Evolutionary conservation across 148 eudicot genomes (phyloP).

Genomic region (Vaccinium vitisidaea): DNA sequence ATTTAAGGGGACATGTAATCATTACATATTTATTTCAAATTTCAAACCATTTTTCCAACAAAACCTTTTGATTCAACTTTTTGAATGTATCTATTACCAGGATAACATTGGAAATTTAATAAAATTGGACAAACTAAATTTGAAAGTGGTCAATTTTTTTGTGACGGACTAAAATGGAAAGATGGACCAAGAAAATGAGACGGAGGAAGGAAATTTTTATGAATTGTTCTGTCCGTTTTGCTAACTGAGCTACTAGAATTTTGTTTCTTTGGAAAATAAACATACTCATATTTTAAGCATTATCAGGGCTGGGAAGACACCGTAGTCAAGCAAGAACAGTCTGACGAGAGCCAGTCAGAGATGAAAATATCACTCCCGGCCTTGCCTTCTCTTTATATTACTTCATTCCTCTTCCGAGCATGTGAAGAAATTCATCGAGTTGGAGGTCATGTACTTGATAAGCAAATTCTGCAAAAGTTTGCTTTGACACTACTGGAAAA

Average conservation of each 20-base stretch:
- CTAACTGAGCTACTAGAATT: not conserved
- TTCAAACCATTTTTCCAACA: too few species aligned
- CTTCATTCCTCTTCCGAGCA: slow-evolving; percentile 82
- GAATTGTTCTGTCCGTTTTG: not conserved
- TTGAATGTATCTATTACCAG: too few species aligned
- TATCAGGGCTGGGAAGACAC: slow-evolving; percentile 96
- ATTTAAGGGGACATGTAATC: too few species aligned
- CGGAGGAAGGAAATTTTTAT: not conserved
- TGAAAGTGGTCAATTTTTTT: too few species aligned
- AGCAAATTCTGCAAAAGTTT: slow-evolving; percentile 67
- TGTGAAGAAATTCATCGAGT: slow-evolving; percentile 90
- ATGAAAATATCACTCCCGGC: slow-evolving; percentile 90
- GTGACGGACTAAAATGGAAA: too few species aligned
- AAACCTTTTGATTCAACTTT: too few species aligned
- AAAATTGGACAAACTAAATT: too few species aligned
- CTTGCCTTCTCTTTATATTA: slow-evolving; percentile 81
- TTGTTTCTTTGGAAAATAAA: not conserved
- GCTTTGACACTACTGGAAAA: slow-evolving; percentile 68
- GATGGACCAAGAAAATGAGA: too few species aligned
- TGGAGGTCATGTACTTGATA: slow-evolving; percentile 97
- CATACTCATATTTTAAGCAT: slow-evolving; percentile 19
- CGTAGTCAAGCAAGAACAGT: slow-evolving; percentile 78
- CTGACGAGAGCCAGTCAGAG: slow-evolving; percentile 66
- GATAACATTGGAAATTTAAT: too few species aligned
- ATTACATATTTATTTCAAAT: too few species aligned